Percentiles rank a stretch among this genome's conserved stretches.
These are phyloP conservation scores for Pyrus pyrifolia DNA, from an alignment of 306 rosid species.

Conservation along the genomic window DNA sequence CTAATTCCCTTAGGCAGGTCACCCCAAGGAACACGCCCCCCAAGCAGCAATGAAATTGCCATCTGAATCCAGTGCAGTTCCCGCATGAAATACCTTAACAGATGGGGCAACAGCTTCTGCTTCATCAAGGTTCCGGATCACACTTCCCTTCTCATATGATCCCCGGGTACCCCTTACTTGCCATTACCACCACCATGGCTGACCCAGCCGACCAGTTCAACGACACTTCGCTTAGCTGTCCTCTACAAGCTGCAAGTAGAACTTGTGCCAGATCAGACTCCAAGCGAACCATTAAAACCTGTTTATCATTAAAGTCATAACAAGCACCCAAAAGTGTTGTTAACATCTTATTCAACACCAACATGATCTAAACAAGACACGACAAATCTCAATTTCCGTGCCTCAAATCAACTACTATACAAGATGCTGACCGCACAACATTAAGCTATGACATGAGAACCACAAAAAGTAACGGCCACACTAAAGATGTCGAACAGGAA, in stretches of 20 bases:
- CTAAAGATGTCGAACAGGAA: neutral
- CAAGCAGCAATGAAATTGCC: slow-evolving; percentile 62
- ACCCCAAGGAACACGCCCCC: slow-evolving; percentile 97
- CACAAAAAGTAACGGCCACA: neutral
- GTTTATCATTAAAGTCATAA: slow-evolving; percentile 17
- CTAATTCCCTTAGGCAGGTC: slow-evolving; percentile 69
- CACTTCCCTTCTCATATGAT: slow-evolving; percentile 78
- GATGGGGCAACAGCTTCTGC: slow-evolving; percentile 69
- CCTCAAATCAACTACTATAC: neutral
- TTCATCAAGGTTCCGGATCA: slow-evolving; percentile 67
- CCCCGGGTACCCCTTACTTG: slow-evolving; percentile 93
- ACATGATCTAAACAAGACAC: neutral
- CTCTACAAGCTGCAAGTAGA: slow-evolving; percentile 90
- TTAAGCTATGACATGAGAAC: neutral
- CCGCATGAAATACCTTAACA: slow-evolving; percentile 86
- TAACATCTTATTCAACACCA: neutral
- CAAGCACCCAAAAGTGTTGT: neutral
- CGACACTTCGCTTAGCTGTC: slow-evolving; percentile 66
- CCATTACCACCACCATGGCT: slow-evolving; percentile 98
- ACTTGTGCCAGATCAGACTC: slow-evolving; percentile 86
- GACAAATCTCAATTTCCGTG: neutral
- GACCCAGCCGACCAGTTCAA: slow-evolving; percentile 85
- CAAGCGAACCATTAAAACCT: slow-evolving; percentile 91
- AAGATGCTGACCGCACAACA: neutral
- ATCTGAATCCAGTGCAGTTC: slow-evolving; percentile 67